Base-by-base conservation (phyloP, 2,329 filamentous ascomycete species). In the Nemania sp. region DNA sequence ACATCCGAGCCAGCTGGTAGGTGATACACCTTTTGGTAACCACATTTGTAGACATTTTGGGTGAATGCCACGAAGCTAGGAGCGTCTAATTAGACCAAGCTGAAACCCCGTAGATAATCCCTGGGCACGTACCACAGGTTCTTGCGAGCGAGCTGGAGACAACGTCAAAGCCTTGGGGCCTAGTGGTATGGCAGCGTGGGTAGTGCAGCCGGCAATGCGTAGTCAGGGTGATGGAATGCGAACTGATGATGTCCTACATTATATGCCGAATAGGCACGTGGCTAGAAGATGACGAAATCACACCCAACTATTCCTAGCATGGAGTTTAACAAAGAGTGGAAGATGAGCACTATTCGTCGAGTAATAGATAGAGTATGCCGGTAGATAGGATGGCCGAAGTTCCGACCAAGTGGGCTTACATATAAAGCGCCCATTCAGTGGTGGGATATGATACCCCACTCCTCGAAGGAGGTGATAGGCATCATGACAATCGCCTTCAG, bases 141-240 rank as follows among this genome's bases (percentile, higher is more conserved):
- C 40, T 34, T 17, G 34, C n/a, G 10, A 35, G 49, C 35, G 21
- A 54, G n/a, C 12, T 25, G 40, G 40, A 34, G 20, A n/a, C 39
- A n/a, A 20, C 46, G 12, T 39, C 5, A 39, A 54, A 57, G 46
- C 32, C 48, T 53, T 20, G 32, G 43, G 25, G 58, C 39, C 45
- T 37, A 64, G 60, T 62, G 56, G 63, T 54, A 70, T 63, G 57
- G 65, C 51, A 62, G 64, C 54, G 56, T 50, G 64, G 56, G 60
- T 61, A 60, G 51, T 56, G 59, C 59, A 68, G 62, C 62, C 64
- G 54, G 59, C 21, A 50, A 57, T 58, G 60, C 57, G 54, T 57
- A 56, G 51, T 40, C 45, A 62, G 17, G 53, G 54, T 55, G 58
- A 46, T 59, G 35, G 32, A 37, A 39, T 46, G 37, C 45, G 45